Conservation (phyloP, 345 rosid genomes). For the Hibiscus syriacus region DNA sequence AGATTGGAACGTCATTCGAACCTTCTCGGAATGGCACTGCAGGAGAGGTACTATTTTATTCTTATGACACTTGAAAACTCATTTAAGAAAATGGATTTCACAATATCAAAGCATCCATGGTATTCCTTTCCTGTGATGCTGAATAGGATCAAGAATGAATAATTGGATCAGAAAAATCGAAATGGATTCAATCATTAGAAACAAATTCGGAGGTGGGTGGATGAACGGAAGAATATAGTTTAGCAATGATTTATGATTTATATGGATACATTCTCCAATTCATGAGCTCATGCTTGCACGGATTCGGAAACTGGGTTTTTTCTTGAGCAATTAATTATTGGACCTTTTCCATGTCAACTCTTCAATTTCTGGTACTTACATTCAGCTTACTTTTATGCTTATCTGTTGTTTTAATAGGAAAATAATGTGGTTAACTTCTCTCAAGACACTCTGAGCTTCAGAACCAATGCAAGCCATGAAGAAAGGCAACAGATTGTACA, state of each 20-base stretch:
- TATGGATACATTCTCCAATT: not conserved
- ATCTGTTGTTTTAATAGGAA: slow-evolving; percentile 30
- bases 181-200: too few species aligned
- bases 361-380: not conserved
- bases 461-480: slow-evolving; percentile 28
- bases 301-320: not conserved
- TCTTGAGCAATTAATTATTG: not conserved
- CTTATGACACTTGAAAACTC: not conserved
- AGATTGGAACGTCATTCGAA: slow-evolving; percentile 62
- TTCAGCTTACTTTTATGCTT: not conserved
- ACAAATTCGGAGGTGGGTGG: too few species aligned
- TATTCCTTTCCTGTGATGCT: too few species aligned
- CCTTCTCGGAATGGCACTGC: slow-evolving; percentile 31
- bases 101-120: too few species aligned
- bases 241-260: too few species aligned
- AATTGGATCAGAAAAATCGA: too few species aligned
- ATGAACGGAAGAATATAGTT: too few species aligned
- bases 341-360: not conserved
- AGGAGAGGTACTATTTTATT: slow-evolving; percentile 35
- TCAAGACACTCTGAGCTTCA: slow-evolving; percentile 23
- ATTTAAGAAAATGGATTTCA: too few species aligned
- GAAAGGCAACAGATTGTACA: slow-evolving; percentile 54
- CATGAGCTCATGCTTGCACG: not conserved
- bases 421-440: slow-evolving; percentile 19
- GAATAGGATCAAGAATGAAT: too few species aligned